Evolutionary conservation across 1,284 basidiomycete genomes (phyloP), one percentile per base, ranked within the genome.

Genomic region (Clitocybe nebularis): DNA sequence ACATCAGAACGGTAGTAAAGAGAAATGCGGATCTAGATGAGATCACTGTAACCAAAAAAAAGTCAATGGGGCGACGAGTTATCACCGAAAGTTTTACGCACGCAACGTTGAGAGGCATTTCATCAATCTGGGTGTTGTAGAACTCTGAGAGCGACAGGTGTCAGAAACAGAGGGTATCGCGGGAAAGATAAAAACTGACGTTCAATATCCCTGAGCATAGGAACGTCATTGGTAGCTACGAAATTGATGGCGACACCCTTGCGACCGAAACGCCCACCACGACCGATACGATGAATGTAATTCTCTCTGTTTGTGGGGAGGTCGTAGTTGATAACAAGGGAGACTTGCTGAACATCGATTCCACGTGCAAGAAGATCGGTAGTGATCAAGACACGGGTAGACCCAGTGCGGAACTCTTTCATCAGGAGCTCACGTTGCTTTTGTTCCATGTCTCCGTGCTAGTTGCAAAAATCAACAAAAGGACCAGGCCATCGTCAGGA

Each of bases 101-200:
- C 59, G 90, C 90, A 64, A 93, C 89, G 71, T 93, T 91, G 63
- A 93, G 75, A 56, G 91, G 91, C 90, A 94, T 93, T 75, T 92
- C 88, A 68, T 90, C 89, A 67, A 92, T 88, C 69, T 90, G 87
- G 44, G 87, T 89, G 76, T 87, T 87, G 75, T 84, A 84, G 65
- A 84, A 85, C 62, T 84, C 78, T 83, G 63, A 7, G 36, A 28
- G 32, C 11, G 26, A 19, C 8, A 39, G 20, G 39, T 19, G 37
- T 5, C 20, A 19, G 24, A 39, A 9, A 22, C 24, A 16, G 14
- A 33, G 39, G 14, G n/a, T 13, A 23, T n/a, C 19, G 29, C 8
- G 29, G 6, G 4, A 16, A 16, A 4, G 11, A 19, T 8, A 16
- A n/a, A 21, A 42, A 3, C 10, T 21, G 24, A 84, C 81, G 79